These are phyloP conservation scores for Yarrowia hollandica DNA, from an alignment of 805 yeast species.

Conservation along the genomic window DNA sequence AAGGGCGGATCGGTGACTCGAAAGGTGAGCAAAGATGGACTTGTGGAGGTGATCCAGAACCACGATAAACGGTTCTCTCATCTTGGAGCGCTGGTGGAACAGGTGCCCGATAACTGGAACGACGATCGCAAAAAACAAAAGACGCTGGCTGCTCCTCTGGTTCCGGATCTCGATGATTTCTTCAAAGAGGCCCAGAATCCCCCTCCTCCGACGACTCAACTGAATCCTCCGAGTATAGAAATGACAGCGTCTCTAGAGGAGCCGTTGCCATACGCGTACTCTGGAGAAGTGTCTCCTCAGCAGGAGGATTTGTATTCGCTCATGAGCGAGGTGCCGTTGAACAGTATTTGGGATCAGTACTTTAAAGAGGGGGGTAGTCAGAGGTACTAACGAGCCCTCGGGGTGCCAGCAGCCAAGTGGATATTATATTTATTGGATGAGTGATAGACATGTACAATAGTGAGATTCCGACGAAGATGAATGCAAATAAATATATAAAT, in stretches of 20 bases:
- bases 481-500: no score
- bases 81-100: constrained; percentile 11
- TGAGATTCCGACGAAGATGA: no score
- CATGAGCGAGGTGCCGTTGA: constrained; percentile 9
- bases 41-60: constrained; percentile 1
- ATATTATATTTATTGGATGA: no score
- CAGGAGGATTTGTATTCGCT: constrained; percentile 3
- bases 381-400: no score
- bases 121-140: not conserved
- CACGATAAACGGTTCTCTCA: constrained; percentile 13
- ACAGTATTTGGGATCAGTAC: constrained; percentile 20
- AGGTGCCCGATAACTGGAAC: constrained; percentile 15
- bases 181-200: constrained; percentile 1
- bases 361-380: not conserved
- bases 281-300: not conserved
- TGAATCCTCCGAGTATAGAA: not conserved
- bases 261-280: not conserved
- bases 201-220: no score
- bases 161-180: not conserved
- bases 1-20: not conserved
- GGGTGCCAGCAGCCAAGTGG: not conserved
- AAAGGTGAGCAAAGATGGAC: not conserved
- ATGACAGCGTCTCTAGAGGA: constrained; percentile 15
- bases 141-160: not conserved
- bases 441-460: no score